phyloP scores from a whole-genome alignment of 371 early-diverging fungal species.

The Mucor lusitanicus region DNA sequence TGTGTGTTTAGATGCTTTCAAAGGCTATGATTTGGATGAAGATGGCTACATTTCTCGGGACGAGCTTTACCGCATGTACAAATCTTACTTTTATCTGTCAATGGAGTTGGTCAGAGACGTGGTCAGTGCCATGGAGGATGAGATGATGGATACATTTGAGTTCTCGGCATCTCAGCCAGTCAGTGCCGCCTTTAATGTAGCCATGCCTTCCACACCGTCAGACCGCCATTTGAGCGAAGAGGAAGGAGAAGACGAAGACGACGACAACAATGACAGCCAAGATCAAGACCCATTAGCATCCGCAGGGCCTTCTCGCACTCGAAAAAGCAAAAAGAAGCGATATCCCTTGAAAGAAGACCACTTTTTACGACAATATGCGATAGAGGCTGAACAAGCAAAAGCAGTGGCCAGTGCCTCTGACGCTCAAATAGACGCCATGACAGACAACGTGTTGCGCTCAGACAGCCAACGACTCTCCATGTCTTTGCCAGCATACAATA shows the following conservation, averaged over 20 bases:
- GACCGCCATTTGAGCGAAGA: slow-evolving; percentile 19
- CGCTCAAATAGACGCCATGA: slow-evolving; percentile 16
- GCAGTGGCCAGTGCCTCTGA: slow-evolving; percentile 12
- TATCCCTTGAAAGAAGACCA: slow-evolving; percentile 46
- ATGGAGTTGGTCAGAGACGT: slow-evolving; percentile 90
- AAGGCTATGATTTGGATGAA: slow-evolving; percentile 91
- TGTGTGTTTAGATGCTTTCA: slow-evolving; percentile 71
- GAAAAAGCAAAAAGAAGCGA: slow-evolving; percentile 16
- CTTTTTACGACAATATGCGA: slow-evolving; percentile 31
- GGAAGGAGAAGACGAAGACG: slow-evolving; percentile 2
- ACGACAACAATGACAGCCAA: background rate
- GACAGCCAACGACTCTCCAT: slow-evolving; percentile 16
- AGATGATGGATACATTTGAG: slow-evolving; percentile 88
- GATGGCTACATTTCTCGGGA: slow-evolving; percentile 85
- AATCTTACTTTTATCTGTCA: slow-evolving; percentile 86
- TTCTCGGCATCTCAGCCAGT: slow-evolving; percentile 92
- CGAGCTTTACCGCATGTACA: slow-evolving; percentile 88
- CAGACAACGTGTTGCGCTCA: slow-evolving; percentile 17
- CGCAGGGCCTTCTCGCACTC: slow-evolving; percentile 15
- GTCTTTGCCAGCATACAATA: background rate
- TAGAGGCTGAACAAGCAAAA: slow-evolving; percentile 29
- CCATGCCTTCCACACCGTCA: slow-evolving; percentile 59
- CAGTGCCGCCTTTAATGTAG: slow-evolving; percentile 88
- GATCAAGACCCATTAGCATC: background rate
- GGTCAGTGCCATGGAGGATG: slow-evolving; percentile 88